These are phyloP conservation scores for Suhomyces taliae DNA, from an alignment of 1,139 yeast genomes.

Conservation along the genomic window DNA sequence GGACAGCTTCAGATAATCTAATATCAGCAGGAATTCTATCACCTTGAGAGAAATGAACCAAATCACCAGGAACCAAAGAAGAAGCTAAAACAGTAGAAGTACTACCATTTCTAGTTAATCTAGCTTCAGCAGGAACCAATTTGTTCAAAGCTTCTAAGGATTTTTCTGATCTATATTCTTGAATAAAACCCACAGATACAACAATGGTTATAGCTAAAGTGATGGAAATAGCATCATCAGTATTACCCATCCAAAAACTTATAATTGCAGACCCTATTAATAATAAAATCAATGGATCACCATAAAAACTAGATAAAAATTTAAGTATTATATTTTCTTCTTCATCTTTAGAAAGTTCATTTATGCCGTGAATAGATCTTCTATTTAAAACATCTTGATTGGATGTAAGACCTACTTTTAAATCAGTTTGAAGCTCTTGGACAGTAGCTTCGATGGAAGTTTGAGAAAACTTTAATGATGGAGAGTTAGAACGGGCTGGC, in stretches of 20 bases:
- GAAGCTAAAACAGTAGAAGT: conserved; percentile 81
- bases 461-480: conserved; percentile 56
- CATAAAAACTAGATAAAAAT: conserved; percentile 77
- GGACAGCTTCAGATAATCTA: conserved; percentile 73
- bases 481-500: conserved; percentile 30
- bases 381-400: conserved; percentile 70
- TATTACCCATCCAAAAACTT: conserved; percentile 86
- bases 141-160: conserved; percentile 87
- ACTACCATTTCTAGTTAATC: conserved; percentile 76
- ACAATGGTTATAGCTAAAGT: conserved; percentile 86
- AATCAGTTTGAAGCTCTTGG: conserved; percentile 60
- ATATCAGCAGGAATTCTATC: conserved; percentile 95
- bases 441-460: conserved; percentile 63
- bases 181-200: conserved; percentile 93
- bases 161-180: conserved; percentile 92
- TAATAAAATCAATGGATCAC: conserved; percentile 83
- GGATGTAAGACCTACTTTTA: conserved; percentile 57
- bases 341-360: conserved; percentile 72
- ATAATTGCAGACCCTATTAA: conserved; percentile 85
- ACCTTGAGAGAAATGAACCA: conserved; percentile 85
- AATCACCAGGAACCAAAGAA: conserved; percentile 88
- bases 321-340: conserved; percentile 70
- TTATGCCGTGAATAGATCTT: conserved; percentile 71
- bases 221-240: conserved; percentile 89
- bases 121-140: conserved; percentile 92